Base-by-base conservation (phyloP, 2,329 filamentous ascomycete species). In the Colletotrichum higginsianum region DNA sequence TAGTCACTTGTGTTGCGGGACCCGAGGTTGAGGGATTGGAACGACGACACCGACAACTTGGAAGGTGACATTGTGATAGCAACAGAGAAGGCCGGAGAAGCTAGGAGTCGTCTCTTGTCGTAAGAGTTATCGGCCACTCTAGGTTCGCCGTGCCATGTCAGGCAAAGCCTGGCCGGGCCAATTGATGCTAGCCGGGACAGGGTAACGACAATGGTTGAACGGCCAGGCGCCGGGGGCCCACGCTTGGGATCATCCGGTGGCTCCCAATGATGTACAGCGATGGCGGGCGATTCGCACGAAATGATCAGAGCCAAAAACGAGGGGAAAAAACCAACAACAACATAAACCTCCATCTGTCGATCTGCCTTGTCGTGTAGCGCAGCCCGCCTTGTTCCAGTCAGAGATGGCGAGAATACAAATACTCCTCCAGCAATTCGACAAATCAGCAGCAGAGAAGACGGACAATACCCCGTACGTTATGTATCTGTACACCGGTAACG, bases 1-100 rank as follows among this genome's bases (percentile, higher is more conserved):
- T 79, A 77, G 80, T 75, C 47, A 21, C 56, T 70, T 53, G 71
- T 42, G 49, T 52, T 73, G 58, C 55, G 63, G 49, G 71, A 71
- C 57, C 66, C 73, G 67, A 73, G 66, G 71, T 46, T 64, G 66
- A 68, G 66, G 38, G 55, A 71, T 65, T 60, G 63, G 52, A 70
- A 64, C 38, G 52, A 67, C 57, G 30, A 49, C 30, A 21, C 65
- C 57, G 69, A 30, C n/a, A 63, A 61, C 50, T 67, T 67, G 64
- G 63, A 71, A 71, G 67, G 68, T 67, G 68, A 71, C 64, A 62
- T 71, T 67, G 64, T 47, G 64, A 53, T 57, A 61, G 62, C 55
- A 55, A 61, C 35, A 49, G 47, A 66, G 62, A 66, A 23, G 61
- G 61, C 47, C 61, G 38, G 38, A 50, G 18, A 55, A 53, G 21